Evolutionary conservation across 179 eudicot species (phyloP).

Genomic region (Heliamphora pulchella): DNA sequence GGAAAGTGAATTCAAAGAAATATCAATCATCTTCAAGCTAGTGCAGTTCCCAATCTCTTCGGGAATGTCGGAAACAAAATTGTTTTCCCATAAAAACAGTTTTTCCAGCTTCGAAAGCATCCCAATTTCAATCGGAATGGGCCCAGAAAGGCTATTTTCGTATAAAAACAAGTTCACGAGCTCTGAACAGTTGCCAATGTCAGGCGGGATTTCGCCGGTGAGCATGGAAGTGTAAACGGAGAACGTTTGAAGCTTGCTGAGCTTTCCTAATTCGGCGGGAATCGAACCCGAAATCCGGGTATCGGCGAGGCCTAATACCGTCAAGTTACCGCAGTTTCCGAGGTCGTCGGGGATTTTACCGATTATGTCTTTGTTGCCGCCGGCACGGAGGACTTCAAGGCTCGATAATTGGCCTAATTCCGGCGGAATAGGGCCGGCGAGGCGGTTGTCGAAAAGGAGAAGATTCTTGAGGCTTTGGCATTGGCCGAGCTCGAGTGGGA

Average conservation of each 20-base stretch:
- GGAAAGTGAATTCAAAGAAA: slow-evolving; percentile 48
- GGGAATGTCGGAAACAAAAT: slow-evolving; percentile 46
- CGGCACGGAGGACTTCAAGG: slow-evolving; percentile 41
- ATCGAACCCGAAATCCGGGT: slow-evolving; percentile 44
- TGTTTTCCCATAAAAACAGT: slow-evolving; percentile 51
- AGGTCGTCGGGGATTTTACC: slow-evolving; percentile 45
- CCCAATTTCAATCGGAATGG: slow-evolving; percentile 47
- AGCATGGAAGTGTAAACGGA: slow-evolving; percentile 59
- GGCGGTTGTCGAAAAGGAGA: slow-evolving; percentile 37
- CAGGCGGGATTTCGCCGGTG: slow-evolving; percentile 54
- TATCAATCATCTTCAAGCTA: slow-evolving; percentile 40
- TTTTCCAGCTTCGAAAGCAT: slow-evolving; percentile 42
- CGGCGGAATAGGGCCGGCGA: slow-evolving; percentile 40
- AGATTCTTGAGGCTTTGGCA: slow-evolving; percentile 36
- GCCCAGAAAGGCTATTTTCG: slow-evolving; percentile 50
- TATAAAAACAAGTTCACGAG: slow-evolving; percentile 46
- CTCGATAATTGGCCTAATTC: slow-evolving; percentile 37
- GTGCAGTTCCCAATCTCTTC: slow-evolving; percentile 54
- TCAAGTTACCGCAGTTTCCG: slow-evolving; percentile 45
- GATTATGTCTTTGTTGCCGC: slow-evolving; percentile 45
- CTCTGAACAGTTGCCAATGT: slow-evolving; percentile 57
- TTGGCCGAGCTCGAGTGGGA: slow-evolving; percentile 43
- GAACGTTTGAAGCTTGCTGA: slow-evolving; percentile 34
- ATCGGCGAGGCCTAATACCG: slow-evolving; percentile 48
- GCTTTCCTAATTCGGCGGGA: slow-evolving; percentile 37